Evolutionary conservation across 1,284 basidiomycete genomes (phyloP), one percentile per base, ranked within the genome.

Genomic region (Trametes sp.): DNA sequence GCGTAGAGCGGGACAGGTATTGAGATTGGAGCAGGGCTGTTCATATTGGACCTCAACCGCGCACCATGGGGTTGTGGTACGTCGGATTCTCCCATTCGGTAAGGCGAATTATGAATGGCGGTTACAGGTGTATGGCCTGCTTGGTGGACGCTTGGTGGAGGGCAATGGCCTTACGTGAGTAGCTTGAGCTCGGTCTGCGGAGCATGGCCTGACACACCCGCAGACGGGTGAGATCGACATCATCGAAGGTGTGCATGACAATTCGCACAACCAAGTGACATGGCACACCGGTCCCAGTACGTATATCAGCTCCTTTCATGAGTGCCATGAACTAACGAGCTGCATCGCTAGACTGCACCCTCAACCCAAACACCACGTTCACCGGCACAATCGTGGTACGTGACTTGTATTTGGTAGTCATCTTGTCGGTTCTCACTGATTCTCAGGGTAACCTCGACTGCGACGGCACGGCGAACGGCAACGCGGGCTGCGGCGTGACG

Each of bases 201-300:
- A n/a, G n/a, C n/a, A n/a, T n/a, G n/a, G n/a, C n/a, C 56, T 48
- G 54, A 54, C 67, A 57, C 61, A 1, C 45, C 44, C 38, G 21
- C 64, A 90, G 87, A 78, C 79, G 7, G 92, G 92, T 7, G 92
- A 94, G 77, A 91, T 94, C 41, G 92, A 94, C 75, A 89, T 94
- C 56, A 82, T 93, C 23, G 90, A 93, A 77, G 88, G 90, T 9
- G 89, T 92, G 5, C 88, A 92, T 70, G 87, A 89, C 64, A 90
- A 90, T 70, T 79, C 87, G 70, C 87, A 90, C 69, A 93, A 93
- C 69, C 90, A 92, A 74, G 84, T 91, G 46, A 87, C 90, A 46
- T 90, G 88, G 83, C 90, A 92, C 74, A 90, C 88, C 10, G 79
- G 74, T 33, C 76, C 82, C 61, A 83, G 86, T 84, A 72, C 19